Base-by-base conservation (phyloP, 441 rosid genomes). In the Geranium incanum region DNA sequence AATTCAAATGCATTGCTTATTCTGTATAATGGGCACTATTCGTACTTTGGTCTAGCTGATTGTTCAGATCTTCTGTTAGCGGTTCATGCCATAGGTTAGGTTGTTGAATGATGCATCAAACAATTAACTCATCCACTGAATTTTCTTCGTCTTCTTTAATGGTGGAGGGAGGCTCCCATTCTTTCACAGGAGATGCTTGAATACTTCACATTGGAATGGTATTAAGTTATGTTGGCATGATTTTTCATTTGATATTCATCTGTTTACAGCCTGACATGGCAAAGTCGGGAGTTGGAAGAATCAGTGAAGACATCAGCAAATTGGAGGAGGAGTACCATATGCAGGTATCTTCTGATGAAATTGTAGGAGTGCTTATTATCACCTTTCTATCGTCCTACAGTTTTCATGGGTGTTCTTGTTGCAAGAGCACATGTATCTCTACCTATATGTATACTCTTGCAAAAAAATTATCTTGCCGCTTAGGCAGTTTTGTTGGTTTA, bases 261-360 rank as follows among this genome's bases (percentile, higher is more conserved):
- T 77, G 78, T 74, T 60, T 77, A 64, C 86, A 89, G 92, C 87
- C 87, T 81, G 81, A 84, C 68, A 70, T 72, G 55, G 74, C 78
- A 66, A 83, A 80, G 74, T 69, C 76, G 74, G 98, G 87, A 76
- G 89, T 82, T 77, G 93, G 81, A 70, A 89, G 76, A 77, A 80
- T 93, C 66, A 72, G 62, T 72, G 83, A 79, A 60, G 89, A 88
- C 57, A 83, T 95, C 39, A 74, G 75, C 74, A 83, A 73, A 67
- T 82, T 93, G 78, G 87, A 86, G 86, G 86, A 87, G 68, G 81
- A 82, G 59, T 78, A 79, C 76, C 79, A 70, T 70, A 81, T 74
- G 71, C 94, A 87, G 98, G 99, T 95, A 78, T 64, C 65, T 81
- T 71, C 55, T 48, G 55, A 48, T 48, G 55, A 15, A 15, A 12